Conservation (phyloP, 2,329 filamentous ascomycete species). For the Ophiostoma piceae region DNA sequence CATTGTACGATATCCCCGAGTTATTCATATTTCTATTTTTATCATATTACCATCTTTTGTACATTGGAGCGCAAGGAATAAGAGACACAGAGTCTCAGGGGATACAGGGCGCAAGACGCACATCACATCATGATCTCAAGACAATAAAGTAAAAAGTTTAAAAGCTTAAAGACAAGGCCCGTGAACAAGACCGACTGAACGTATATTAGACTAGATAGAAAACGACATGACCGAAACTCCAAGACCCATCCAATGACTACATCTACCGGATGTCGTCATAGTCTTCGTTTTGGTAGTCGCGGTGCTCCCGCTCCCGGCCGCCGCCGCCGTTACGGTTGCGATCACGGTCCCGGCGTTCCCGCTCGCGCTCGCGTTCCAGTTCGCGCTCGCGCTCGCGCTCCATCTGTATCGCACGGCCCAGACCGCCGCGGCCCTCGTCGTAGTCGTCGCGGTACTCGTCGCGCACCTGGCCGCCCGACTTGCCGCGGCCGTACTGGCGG, state of each 20-base stretch:
- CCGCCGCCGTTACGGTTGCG: slow-evolving; percentile 22
- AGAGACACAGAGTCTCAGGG: neutral
- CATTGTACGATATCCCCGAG: slow-evolving; percentile 25
- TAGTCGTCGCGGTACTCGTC: slow-evolving; percentile 98
- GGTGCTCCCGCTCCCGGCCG: slow-evolving; percentile 42
- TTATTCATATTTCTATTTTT: neutral
- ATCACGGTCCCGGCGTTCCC: slow-evolving; percentile 24
- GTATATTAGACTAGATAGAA: neutral
- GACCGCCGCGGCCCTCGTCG: slow-evolving; percentile 87
- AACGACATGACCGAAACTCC: neutral
- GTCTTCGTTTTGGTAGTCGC: slow-evolving; percentile 36
- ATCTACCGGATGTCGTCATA: slow-evolving; percentile 52
- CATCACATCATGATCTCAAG: neutral
- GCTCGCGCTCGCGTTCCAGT: slow-evolving; percentile 45
- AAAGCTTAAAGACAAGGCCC: neutral
- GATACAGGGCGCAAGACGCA: slow-evolving; percentile 3
- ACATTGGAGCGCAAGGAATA: slow-evolving; percentile 2
- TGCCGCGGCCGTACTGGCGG: slow-evolving; percentile 89
- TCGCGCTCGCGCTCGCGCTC: slow-evolving; percentile 48
- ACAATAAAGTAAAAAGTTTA: neutral
- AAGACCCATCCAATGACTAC: neutral
- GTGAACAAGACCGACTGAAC: neutral
- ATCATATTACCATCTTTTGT: neutral
- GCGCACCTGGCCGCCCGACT: slow-evolving; percentile 91
- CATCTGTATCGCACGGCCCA: slow-evolving; percentile 67